These are phyloP conservation scores for Trametes cinnabarina DNA, from an alignment of 768 basidiomycete genomes.

Conservation along the genomic window DNA sequence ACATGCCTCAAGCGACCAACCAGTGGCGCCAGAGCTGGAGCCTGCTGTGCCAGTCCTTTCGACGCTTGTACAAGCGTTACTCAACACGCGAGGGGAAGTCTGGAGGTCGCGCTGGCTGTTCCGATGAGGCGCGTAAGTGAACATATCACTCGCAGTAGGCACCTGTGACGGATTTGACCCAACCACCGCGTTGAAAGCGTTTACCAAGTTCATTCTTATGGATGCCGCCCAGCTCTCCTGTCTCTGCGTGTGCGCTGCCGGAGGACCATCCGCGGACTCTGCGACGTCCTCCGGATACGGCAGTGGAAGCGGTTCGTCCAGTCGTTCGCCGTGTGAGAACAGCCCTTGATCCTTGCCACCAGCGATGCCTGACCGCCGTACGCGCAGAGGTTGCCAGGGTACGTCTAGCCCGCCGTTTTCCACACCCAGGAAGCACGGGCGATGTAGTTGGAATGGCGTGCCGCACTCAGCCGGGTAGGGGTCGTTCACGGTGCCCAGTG, in stretches of 20 bases:
- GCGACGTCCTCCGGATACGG: slow-evolving; percentile 32
- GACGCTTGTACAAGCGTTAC: background rate
- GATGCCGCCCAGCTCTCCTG: slow-evolving; percentile 42
- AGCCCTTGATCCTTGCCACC: background rate
- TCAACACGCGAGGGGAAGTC: background rate
- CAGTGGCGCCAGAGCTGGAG: background rate
- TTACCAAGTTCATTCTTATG: slow-evolving; percentile 44
- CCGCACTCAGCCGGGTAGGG: slow-evolving; percentile 18
- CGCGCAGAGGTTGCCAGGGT: slow-evolving; percentile 29
- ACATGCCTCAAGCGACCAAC: slow-evolving; percentile 10
- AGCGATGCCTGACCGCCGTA: background rate
- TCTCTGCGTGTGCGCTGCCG: background rate
- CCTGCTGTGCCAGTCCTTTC: background rate
- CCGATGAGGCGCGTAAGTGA: slow-evolving; percentile 13
- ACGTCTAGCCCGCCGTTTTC: slow-evolving; percentile 32
- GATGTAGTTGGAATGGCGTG: slow-evolving; percentile 18
- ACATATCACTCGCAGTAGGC: background rate
- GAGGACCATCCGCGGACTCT: background rate
- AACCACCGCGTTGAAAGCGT: slow-evolving; percentile 50
- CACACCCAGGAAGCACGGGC: slow-evolving; percentile 35
- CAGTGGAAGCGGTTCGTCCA: slow-evolving; percentile 22
- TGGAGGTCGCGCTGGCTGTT: background rate
- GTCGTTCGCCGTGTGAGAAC: background rate
- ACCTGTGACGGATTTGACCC: slow-evolving; percentile 20
- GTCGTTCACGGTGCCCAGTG: slow-evolving; percentile 18